Evolutionary conservation across 2,329 filamentous ascomycete genomes (phyloP).

Genomic region (Fonsecaea nubica): DNA sequence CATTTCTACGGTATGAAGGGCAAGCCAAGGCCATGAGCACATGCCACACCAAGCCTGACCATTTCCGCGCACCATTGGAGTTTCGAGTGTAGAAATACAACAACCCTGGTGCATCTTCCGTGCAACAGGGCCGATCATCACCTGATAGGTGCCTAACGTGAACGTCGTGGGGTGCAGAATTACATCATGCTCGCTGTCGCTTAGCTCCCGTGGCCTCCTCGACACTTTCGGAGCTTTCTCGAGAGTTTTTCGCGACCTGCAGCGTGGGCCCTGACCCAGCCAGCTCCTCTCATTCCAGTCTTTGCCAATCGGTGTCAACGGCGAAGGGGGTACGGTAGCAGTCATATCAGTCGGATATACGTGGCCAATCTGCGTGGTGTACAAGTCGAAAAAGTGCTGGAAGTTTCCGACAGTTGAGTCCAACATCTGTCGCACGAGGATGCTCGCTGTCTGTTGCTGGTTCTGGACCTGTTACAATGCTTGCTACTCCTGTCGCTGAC

Average conservation of each 20-base stretch:
- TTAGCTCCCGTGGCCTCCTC: background rate
- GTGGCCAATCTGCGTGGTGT: background rate
- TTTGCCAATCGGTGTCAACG: background rate
- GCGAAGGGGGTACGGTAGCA: background rate
- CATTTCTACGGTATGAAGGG: background rate
- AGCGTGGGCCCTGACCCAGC: background rate
- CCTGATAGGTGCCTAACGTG: background rate
- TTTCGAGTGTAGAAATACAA: background rate
- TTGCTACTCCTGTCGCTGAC: slow-evolving; percentile 72
- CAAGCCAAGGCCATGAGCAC: background rate
- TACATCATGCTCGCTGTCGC: slow-evolving; percentile 3
- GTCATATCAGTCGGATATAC: background rate
- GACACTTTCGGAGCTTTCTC: background rate
- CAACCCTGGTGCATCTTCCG: background rate
- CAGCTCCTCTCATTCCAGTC: background rate
- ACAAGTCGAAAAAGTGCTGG: background rate
- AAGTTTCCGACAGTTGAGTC: background rate
- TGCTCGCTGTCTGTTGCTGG: background rate
- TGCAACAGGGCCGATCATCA: background rate
- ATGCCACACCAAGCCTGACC: slow-evolving; percentile 1
- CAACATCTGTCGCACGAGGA: background rate
- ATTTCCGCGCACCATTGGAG: background rate
- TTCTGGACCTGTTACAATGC: background rate
- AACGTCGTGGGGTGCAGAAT: background rate
- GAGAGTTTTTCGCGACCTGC: background rate